Percentiles rank a stretch among this genome's conserved stretches.
phyloP scores from a whole-genome alignment of 345 rosid species.

The Eucalyptus rudis region DNA sequence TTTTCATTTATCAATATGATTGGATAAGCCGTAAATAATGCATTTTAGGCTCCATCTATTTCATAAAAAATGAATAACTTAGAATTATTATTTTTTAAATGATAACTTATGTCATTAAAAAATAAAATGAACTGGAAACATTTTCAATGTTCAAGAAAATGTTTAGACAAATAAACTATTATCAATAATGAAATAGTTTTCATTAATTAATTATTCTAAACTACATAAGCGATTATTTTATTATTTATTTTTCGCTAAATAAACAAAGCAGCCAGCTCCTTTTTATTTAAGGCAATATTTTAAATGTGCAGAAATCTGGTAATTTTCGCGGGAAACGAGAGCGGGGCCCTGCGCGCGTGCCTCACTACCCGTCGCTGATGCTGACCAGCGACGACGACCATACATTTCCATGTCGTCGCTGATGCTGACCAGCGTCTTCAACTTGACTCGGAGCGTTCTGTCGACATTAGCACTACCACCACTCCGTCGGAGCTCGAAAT shows the following conservation, averaged over 20 bases:
- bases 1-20: background rate
- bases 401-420: background rate
- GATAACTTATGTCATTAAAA: too few species aligned
- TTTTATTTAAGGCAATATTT: background rate
- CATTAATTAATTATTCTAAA: too few species aligned
- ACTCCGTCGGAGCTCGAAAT: background rate
- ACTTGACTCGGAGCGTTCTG: background rate
- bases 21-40: too few species aligned
- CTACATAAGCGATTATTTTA: too few species aligned
- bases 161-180: background rate
- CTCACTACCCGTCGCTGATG: background rate
- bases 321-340: background rate
- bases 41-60: background rate
- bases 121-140: rapidly evolving
- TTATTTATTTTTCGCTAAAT: too few species aligned
- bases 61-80: too few species aligned
- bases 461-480: background rate
- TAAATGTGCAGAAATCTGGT: background rate
- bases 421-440: background rate
- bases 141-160: rapidly evolving
- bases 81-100: too few species aligned
- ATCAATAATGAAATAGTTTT: rapidly evolving
- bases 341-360: background rate
- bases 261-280: too few species aligned
- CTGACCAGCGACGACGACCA: background rate